Percentiles rank a stretch among this genome's conserved stretches.
Conservation (phyloP, 495 filamentous ascomycete species). For the Aspergillus haitiensis region DNA sequence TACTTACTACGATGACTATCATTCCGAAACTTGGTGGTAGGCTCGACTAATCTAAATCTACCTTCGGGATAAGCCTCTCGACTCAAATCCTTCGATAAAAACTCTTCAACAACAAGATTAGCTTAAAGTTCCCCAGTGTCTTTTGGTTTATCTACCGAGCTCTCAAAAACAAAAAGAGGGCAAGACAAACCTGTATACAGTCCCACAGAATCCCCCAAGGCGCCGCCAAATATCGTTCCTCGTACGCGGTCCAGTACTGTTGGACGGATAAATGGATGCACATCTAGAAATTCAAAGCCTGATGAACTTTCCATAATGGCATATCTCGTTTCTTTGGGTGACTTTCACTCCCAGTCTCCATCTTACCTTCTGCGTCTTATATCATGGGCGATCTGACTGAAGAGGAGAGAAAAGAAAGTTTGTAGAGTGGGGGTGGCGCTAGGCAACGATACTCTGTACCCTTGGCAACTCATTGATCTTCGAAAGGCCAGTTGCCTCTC, state of each 20-base stretch:
- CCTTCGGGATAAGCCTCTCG: background rate
- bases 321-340: background rate
- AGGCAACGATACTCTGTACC: background rate
- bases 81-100: background rate
- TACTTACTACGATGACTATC: slow-evolving; percentile 3
- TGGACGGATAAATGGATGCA: background rate
- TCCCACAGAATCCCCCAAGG: slow-evolving; percentile 4
- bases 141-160: background rate
- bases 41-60: background rate
- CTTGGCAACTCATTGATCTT: background rate
- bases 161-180: background rate
- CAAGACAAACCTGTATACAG: background rate
- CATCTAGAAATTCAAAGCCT: background rate
- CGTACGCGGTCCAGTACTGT: background rate
- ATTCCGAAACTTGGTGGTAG: background rate
- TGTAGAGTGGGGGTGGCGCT: background rate
- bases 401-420: background rate
- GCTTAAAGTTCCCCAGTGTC: background rate
- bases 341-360: background rate
- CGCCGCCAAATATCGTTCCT: slow-evolving; percentile 5
- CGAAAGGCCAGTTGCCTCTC: too few relatives aligned
- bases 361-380: background rate
- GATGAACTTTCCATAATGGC: background rate
- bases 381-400: background rate
- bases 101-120: background rate